Percentiles rank a stretch among this genome's conserved stretches.
Evolutionary conservation across 78 protist species (phyloP).

Genomic region (Corallochytrium limacisporum): DNA sequence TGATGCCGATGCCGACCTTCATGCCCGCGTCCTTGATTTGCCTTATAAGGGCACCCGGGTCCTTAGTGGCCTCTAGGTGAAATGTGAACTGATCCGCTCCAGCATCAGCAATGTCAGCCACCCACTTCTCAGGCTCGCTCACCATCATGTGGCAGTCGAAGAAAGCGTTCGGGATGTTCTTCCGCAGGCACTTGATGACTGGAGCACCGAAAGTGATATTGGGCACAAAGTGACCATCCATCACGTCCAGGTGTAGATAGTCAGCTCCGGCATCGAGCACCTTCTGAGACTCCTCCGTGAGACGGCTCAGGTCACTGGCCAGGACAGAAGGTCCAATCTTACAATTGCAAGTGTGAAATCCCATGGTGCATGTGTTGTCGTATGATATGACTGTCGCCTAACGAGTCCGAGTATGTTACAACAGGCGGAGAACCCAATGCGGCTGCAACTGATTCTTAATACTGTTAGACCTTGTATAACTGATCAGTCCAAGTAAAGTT

Average conservation of each 20-base stretch:
- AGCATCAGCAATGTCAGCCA: conserved; percentile 58
- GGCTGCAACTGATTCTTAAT: no score
- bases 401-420: no score
- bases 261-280: conserved; percentile 31
- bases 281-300: conserved; percentile 40
- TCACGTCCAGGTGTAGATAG: conserved; percentile 86
- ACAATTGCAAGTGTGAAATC: background rate
- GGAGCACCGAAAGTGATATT: conserved; percentile 90
- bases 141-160: conserved; percentile 96
- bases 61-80: conserved; percentile 79
- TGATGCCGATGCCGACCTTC: conserved; percentile 72
- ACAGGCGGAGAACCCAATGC: no score
- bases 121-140: conserved; percentile 72
- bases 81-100: conserved; percentile 82
- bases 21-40: conserved; percentile 55
- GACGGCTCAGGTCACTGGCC: conserved; percentile 56
- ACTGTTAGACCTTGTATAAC: no score
- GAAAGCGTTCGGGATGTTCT: conserved; percentile 57
- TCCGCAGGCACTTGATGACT: conserved; percentile 71
- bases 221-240: conserved; percentile 96
- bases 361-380: background rate
- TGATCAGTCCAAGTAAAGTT: no score
- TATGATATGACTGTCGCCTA: no score
- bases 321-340: conserved; percentile 79
- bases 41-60: conserved; percentile 19